Evolutionary conservation across 148 eudicot genomes (phyloP), one percentile per base, ranked within the genome.

Genomic region (Silene conica): DNA sequence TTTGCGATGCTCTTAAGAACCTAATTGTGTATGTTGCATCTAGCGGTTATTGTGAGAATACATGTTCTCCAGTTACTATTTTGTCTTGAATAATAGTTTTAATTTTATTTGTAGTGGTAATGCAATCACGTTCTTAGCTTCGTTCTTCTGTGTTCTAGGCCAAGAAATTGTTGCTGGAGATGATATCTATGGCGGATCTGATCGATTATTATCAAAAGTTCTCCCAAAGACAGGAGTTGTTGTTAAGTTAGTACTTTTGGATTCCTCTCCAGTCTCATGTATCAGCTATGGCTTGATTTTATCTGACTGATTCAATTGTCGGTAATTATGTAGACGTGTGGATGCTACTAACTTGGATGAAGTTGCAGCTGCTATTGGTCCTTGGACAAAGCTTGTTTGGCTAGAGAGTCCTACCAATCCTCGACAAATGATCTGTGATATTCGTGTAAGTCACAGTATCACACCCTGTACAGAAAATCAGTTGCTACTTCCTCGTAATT

Each of bases 101-200:
- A 46, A n/a, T 34, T 65, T 6, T 60, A 10, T 8, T 50, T 57
- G 12, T 56, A 8, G 11, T 48, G 13, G 31, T 50, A 4, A 15
- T 60, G 60, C 13, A 1, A 43, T 4, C 52, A 43, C n/a, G 45
- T 63, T 41, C 31, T 64, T 28, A 67, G 21, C 10, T 45, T 67
- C 62, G 2, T 5, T 67, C 16, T 65, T 28, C 75, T 73, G 61
- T 70, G 34, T 72, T 55, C 5, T 59, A 96, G 99, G 97, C 71
- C 83, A 96, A 80, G 99, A 96, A 85, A 89, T 96, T 78, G 92
- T 96, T 77, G 97, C 99, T 73, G 96, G 99, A 73, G 92, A 89
- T 79, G 99, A 96, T 79, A 83, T 96, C 18, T 96, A 96, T 83
- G 99, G 99, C 72, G 99, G 99, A 69, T 92, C 99, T 84, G 99